Evolutionary conservation across 2,329 filamentous ascomycete genomes (phyloP).

Genomic region (Chalaropsis ovoidea): DNA sequence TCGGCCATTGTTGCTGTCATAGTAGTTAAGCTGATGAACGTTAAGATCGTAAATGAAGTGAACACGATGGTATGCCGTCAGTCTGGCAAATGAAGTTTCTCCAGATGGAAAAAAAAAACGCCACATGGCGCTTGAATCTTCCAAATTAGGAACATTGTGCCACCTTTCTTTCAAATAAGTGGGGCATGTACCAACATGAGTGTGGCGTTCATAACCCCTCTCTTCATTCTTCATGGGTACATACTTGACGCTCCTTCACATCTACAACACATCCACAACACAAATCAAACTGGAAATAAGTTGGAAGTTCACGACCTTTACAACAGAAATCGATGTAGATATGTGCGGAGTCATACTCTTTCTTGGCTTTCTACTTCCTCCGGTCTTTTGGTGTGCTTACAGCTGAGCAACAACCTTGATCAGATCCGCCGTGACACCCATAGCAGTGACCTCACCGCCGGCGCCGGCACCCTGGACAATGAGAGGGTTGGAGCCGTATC

Average conservation of each 20-base stretch:
- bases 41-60: neutral
- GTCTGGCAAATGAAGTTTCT: neutral
- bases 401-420: conserved; percentile 76
- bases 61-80: neutral
- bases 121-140: conserved; percentile 1
- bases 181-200: neutral
- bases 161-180: conserved; percentile 9
- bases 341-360: neutral
- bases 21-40: conserved; percentile 9
- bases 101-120: conserved; percentile 14
- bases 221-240: neutral
- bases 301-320: neutral
- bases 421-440: conserved; percentile 91
- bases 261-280: too few relatives aligned
- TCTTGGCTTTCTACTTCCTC: neutral
- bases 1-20: conserved; percentile 28
- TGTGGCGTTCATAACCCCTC: neutral
- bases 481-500: conserved; percentile 81
- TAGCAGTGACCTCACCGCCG: conserved; percentile 89
- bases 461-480: conserved; percentile 93
- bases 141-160: conserved; percentile 10
- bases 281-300: too few relatives aligned
- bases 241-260: neutral
- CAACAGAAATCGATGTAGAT: neutral
- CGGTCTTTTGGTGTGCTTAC: neutral